Base-by-base conservation (phyloP, 805 yeast genomes). In the Cyberlindnera euphorbiae region DNA sequence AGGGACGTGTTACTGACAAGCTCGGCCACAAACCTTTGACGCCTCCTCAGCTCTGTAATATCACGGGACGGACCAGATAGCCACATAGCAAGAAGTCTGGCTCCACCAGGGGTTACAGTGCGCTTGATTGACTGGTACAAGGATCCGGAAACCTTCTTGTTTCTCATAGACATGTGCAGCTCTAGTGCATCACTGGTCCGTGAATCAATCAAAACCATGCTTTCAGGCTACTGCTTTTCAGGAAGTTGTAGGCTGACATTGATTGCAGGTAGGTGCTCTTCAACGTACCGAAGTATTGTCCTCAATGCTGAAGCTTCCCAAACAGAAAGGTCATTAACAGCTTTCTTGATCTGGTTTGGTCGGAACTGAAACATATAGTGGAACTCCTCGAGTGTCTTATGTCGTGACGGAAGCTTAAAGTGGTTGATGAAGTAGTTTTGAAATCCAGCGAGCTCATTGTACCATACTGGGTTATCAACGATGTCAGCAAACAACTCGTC, bases 1-100 rank as follows among this genome's bases (percentile, higher is more conserved):
- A 63, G 51, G 1, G 36, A 32, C 2, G 39, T 24, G 30, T 67
- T 54, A 7, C 52, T 53, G 23, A 55, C 37, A 29, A 82, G 71
- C 4, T 62, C 52, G 6, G 56, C 54, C 0, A 83, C 81, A 10
- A 71, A 47, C 13, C 60, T 61, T 31, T 78, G 85, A 18, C 98
- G 64, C 14, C 55, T 49, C 13, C 56, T 56, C 11, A 93, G 76
- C 42, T 75, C 82, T 0, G 53, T 48, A 0, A 73, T 49, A 49
- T 81, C 73, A 8, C 82, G 69, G 0, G 85, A 70, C 0, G 98
- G 98, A 2, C 86, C 77, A 17, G 84, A 69, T 5, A 90, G 60
- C 96, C 97, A 87, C 35, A 79, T 78, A 7, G 80, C 73, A 10
- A 93, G 60, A n/a, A 83, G 52, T 28, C 97, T 64, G 0, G 95